Evolutionary conservation across 306 rosid genomes (phyloP).

Genomic region (Acacia melanoxylon): DNA sequence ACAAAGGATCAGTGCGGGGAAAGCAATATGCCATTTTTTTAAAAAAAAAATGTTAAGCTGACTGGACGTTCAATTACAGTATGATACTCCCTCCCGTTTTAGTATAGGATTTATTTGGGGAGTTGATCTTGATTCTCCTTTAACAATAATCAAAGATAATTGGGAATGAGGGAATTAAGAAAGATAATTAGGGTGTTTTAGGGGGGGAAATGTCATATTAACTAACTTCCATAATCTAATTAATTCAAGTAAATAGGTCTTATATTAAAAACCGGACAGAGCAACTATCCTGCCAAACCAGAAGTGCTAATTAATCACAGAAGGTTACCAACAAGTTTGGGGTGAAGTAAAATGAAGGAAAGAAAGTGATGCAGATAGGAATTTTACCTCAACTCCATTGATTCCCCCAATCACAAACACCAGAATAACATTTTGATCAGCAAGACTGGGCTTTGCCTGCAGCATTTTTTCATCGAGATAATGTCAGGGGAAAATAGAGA

Average conservation of each 20-base stretch:
- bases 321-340: not conserved
- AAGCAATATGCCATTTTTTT: not conserved
- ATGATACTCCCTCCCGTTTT: not conserved
- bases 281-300: not conserved
- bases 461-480: slow-evolving; percentile 28
- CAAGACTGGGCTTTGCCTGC: slow-evolving; percentile 94
- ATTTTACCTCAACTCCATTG: slow-evolving; percentile 78
- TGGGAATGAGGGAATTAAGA: too few species aligned
- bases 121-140: too few species aligned
- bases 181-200: too few species aligned
- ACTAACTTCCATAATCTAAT: too few species aligned
- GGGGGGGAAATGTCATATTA: too few species aligned
- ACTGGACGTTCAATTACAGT: not conserved
- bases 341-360: not conserved
- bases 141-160: too few species aligned
- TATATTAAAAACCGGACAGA: too few species aligned
- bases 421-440: slow-evolving; percentile 85
- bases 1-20: not conserved
- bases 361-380: slow-evolving; percentile 21
- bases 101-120: too few species aligned
- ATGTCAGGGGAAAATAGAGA: not conserved
- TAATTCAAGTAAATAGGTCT: too few species aligned
- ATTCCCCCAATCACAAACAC: slow-evolving; percentile 89
- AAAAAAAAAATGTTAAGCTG: not conserved
- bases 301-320: not conserved